Evolutionary conservation across 1,284 basidiomycete genomes (phyloP).

Genomic region (Inonotus hispidus): DNA sequence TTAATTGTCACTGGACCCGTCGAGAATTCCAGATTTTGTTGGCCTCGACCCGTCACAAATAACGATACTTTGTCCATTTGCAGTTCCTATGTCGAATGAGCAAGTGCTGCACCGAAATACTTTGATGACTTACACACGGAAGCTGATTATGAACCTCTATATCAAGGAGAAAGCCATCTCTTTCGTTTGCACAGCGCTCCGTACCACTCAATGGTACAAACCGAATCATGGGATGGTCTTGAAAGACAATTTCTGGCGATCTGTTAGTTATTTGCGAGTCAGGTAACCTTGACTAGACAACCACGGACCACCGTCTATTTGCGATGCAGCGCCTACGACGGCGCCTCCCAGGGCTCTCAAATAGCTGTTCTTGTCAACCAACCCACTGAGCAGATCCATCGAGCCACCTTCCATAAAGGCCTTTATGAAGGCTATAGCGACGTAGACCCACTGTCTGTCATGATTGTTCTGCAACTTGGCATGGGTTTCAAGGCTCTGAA

Average conservation of each 20-base stretch:
- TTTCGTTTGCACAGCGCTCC: constrained; percentile 44
- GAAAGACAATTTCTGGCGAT: constrained; percentile 52
- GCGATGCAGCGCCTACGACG: constrained; percentile 42
- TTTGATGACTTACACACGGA: constrained; percentile 56
- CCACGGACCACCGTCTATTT: constrained; percentile 52
- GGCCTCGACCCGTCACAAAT: constrained; percentile 49
- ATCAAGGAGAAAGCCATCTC: constrained; percentile 62
- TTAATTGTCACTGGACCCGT: constrained; percentile 33
- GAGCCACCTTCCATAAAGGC: constrained; percentile 53
- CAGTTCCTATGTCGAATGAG: constrained; percentile 35
- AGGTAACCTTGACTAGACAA: not conserved
- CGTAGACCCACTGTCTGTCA: constrained; percentile 71
- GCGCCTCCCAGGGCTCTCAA: constrained; percentile 46
- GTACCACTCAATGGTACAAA: constrained; percentile 38
- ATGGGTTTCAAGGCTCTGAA: constrained; percentile 64
- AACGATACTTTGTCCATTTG: constrained; percentile 47
- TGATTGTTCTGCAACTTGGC: constrained; percentile 41
- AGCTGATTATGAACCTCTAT: constrained; percentile 57
- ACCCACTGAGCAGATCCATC: constrained; percentile 46
- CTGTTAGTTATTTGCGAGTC: not conserved
- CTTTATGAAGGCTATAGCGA: constrained; percentile 64
- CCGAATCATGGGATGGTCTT: constrained; percentile 63
- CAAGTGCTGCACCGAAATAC: not conserved
- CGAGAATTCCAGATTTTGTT: constrained; percentile 48
- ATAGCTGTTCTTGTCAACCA: constrained; percentile 47